Percentiles rank a stretch among this genome's conserved stretches.
These are phyloP conservation scores for Dendrobium nobile DNA, from an alignment of 106 monocot genomes.

Conservation along the genomic window DNA sequence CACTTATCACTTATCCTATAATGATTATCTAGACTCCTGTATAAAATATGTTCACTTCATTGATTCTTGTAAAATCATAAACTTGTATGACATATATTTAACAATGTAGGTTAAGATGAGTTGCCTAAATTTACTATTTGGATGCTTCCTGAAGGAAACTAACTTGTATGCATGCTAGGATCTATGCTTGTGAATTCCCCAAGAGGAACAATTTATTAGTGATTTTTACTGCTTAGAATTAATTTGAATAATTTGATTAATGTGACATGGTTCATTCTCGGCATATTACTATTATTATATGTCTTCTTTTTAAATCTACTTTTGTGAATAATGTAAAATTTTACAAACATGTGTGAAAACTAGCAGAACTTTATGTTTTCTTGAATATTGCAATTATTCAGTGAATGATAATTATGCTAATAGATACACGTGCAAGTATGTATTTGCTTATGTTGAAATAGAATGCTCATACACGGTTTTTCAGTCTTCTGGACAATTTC, in stretches of 20 bases:
- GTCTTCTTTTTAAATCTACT: background rate
- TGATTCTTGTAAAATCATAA: no score
- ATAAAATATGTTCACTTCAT: no score
- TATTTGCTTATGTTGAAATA: background rate
- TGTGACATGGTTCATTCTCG: background rate
- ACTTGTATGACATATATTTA: no score
- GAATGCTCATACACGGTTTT: background rate
- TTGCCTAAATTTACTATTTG: no score
- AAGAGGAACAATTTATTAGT: no score
- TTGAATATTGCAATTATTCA: background rate
- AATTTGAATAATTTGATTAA: background rate
- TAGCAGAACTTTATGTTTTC: background rate
- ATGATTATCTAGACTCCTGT: no score
- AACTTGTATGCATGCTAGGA: no score
- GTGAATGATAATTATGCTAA: background rate
- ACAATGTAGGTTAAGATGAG: no score
- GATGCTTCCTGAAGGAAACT: no score
- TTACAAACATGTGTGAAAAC: background rate
- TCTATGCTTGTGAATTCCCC: no score
- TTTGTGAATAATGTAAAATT: no score
- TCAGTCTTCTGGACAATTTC: background rate
- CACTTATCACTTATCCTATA: no score
- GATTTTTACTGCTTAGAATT: background rate
- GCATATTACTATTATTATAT: background rate
- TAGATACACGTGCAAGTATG: background rate